These are phyloP conservation scores for Fusarium kyushuense DNA, from an alignment of 2,329 filamentous ascomycete genomes.

Conservation along the genomic window DNA sequence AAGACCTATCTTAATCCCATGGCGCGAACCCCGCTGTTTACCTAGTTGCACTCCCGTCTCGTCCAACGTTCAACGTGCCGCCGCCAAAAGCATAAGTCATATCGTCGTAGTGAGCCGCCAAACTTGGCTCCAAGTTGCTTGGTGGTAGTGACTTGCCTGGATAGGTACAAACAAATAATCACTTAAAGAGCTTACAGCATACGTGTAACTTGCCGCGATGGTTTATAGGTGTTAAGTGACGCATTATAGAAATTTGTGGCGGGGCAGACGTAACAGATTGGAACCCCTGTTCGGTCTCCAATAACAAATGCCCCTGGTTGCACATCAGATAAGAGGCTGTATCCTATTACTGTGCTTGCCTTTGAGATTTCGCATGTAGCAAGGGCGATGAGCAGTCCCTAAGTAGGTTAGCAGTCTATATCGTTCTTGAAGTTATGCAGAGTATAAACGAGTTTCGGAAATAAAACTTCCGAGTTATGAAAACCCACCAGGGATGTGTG, in stretches of 20 bases:
- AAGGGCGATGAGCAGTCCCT: neutral
- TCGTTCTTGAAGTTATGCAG: neutral
- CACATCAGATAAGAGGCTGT: conserved; percentile 1
- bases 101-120: conserved; percentile 32
- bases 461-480: conserved; percentile 17
- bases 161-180: neutral
- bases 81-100: conserved; percentile 17
- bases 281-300: conserved; percentile 14
- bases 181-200: neutral
- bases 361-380: neutral
- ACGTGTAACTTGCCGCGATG: neutral
- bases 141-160: conserved; percentile 5
- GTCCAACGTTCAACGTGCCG: conserved; percentile 34
- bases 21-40: conserved; percentile 32
- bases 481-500: conserved; percentile 19
- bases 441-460: neutral
- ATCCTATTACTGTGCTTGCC: neutral
- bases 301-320: neutral
- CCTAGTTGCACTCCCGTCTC: conserved; percentile 25
- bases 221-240: neutral
- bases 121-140: conserved; percentile 13
- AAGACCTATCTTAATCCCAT: conserved; percentile 1
- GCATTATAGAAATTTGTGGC: neutral
- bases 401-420: neutral
- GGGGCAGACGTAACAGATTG: conserved; percentile 12